phyloP scores from a whole-genome alignment of 805 yeast species.

The Ogataea chonburiensis region DNA sequence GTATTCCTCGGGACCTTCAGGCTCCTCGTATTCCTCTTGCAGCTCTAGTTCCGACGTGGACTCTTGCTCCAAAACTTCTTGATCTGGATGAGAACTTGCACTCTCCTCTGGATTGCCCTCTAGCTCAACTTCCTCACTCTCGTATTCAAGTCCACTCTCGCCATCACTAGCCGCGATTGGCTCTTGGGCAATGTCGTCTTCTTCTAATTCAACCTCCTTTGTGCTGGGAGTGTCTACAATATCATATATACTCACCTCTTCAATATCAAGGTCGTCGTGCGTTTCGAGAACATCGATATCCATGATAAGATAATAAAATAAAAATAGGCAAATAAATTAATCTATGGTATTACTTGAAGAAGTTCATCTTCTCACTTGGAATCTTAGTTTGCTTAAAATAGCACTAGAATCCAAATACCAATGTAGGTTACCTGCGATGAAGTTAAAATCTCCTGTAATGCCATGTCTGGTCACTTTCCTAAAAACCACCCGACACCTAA shows the following conservation, averaged over 20 bases:
- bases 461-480: no score
- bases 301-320: no score
- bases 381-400: no score
- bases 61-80: constrained; percentile 21
- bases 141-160: constrained; percentile 33
- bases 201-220: background rate
- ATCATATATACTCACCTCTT: constrained; percentile 7
- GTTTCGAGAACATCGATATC: constrained; percentile 15
- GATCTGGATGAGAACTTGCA: constrained; percentile 4
- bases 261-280: constrained; percentile 8
- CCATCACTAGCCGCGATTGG: constrained; percentile 15
- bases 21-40: constrained; percentile 3
- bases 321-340: no score
- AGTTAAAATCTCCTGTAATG: no score
- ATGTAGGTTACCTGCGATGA: no score
- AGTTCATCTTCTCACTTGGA: no score
- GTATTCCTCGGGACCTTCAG: constrained; percentile 16
- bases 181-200: constrained; percentile 13
- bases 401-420: no score
- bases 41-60: constrained; percentile 1
- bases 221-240: constrained; percentile 9
- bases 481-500: constrained; percentile 5
- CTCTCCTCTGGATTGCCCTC: constrained; percentile 9
- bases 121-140: constrained; percentile 30
- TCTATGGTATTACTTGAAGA: no score